These are phyloP conservation scores for Aspergillus niger DNA, from an alignment of 2,329 filamentous ascomycete species.

Conservation along the genomic window DNA sequence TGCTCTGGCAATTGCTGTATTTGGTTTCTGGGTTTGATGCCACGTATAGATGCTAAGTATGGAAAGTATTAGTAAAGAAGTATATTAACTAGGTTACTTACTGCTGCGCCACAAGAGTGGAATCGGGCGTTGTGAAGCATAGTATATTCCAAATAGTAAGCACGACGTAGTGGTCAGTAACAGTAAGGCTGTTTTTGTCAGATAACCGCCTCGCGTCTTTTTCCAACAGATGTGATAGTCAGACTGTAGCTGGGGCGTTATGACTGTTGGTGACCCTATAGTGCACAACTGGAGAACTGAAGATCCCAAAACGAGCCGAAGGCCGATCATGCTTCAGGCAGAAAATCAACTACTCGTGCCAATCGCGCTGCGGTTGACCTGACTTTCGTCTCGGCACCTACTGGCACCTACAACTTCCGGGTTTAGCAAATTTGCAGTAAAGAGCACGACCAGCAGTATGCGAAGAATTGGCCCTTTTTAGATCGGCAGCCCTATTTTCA, in stretches of 20 bases:
- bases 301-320: neutral
- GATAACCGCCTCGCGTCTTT: neutral
- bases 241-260: neutral
- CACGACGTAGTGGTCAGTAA: too few relatives aligned
- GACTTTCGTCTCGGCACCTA: neutral
- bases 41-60: neutral
- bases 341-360: neutral
- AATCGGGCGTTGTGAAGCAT: neutral
- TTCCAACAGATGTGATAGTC: too few relatives aligned
- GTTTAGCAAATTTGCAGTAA: neutral
- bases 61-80: too few relatives aligned
- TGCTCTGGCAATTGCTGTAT: neutral
- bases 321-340: neutral
- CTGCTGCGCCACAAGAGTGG: neutral
- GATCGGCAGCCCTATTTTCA: slow-evolving; percentile 12
- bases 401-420: neutral
- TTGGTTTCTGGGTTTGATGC: neutral
- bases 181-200: neutral
- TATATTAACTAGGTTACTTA: too few relatives aligned
- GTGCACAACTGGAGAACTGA: neutral
- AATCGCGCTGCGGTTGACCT: neutral
- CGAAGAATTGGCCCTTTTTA: neutral
- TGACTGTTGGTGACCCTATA: neutral
- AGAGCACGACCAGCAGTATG: neutral
- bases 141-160: too few relatives aligned